phyloP scores from a whole-genome alignment of 495 filamentous ascomycete species.

The Aspergillus mulundensis region DNA sequence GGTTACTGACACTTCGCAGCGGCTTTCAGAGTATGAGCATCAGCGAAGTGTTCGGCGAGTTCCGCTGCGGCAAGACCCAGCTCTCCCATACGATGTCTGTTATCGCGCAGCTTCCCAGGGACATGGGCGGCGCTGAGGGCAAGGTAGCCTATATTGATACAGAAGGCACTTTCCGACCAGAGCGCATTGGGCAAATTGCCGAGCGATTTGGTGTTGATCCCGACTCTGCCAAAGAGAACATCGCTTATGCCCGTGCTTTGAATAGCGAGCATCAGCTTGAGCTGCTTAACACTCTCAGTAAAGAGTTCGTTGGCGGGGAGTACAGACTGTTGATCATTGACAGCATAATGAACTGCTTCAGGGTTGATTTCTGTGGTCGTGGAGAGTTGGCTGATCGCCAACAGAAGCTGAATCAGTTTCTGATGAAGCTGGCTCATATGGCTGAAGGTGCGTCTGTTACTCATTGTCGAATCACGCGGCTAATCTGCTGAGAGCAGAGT shows the following conservation, averaged over 20 bases:
- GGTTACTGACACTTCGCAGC: slow-evolving; percentile 29
- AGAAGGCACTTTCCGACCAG: slow-evolving; percentile 75
- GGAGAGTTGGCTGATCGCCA: slow-evolving; percentile 74
- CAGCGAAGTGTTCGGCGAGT: slow-evolving; percentile 70
- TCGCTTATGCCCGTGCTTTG: slow-evolving; percentile 64
- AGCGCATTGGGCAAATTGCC: slow-evolving; percentile 67
- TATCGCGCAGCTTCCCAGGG: slow-evolving; percentile 54
- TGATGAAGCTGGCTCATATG: slow-evolving; percentile 67
- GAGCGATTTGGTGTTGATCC: slow-evolving; percentile 70
- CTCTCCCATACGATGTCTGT: slow-evolving; percentile 67
- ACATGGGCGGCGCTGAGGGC: slow-evolving; percentile 70
- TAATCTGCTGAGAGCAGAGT: slow-evolving; percentile 44
- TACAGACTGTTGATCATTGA: slow-evolving; percentile 74
- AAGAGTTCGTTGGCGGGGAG: slow-evolving; percentile 62
- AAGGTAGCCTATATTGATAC: slow-evolving; percentile 82
- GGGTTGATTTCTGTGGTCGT: slow-evolving; percentile 70
- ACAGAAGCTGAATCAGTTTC: slow-evolving; percentile 69
- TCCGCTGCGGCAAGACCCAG: slow-evolving; percentile 75
- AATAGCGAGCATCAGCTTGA: slow-evolving; percentile 78
- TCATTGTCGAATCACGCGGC: not conserved
- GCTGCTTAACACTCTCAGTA: slow-evolving; percentile 60
- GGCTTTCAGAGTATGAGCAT: slow-evolving; percentile 81
- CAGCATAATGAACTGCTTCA: slow-evolving; percentile 75
- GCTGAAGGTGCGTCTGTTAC: slow-evolving; percentile 53
- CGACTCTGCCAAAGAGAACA: slow-evolving; percentile 67